Evolutionary conservation across 2,329 filamentous ascomycete genomes (phyloP).

Genomic region (Apiospora rasikravindrae): DNA sequence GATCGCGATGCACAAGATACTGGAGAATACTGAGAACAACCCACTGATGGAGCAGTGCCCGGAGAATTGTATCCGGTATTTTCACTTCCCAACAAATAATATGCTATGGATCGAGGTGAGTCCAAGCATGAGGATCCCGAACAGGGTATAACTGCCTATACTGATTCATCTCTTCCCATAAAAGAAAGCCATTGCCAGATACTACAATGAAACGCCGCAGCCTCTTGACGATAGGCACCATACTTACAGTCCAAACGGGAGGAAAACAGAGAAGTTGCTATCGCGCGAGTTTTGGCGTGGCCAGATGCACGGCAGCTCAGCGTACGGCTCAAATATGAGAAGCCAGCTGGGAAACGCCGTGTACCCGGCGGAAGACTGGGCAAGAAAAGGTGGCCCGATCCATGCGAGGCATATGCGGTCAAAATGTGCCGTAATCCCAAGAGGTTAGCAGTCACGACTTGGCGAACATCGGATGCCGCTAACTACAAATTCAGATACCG

Average conservation of each 20-base stretch:
- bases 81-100: conserved; percentile 25
- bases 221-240: background rate
- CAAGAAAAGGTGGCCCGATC: conserved; percentile 3
- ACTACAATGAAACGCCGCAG: conserved; percentile 17
- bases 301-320: conserved; percentile 23
- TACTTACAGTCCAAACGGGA: background rate
- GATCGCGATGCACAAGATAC: conserved; percentile 4
- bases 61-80: conserved; percentile 18
- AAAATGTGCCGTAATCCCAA: conserved; percentile 21
- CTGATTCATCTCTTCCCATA: background rate
- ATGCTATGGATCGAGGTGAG: conserved; percentile 25
- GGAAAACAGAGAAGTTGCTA: conserved; percentile 18
- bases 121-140: background rate
- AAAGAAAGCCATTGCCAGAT: conserved; percentile 21
- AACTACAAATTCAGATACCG: background rate
- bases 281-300: conserved; percentile 23
- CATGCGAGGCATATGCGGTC: conserved; percentile 24
- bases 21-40: conserved; percentile 3
- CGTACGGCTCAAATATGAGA: background rate
- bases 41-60: conserved; percentile 13
- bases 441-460: conserved; percentile 1
- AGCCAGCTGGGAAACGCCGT: background rate
- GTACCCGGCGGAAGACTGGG: background rate
- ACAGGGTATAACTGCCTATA: background rate
- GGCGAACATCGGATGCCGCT: background rate